Base-by-base conservation (phyloP, 2,329 filamentous ascomycete genomes). In the Paraphaeosphaeria sporulosa region DNA sequence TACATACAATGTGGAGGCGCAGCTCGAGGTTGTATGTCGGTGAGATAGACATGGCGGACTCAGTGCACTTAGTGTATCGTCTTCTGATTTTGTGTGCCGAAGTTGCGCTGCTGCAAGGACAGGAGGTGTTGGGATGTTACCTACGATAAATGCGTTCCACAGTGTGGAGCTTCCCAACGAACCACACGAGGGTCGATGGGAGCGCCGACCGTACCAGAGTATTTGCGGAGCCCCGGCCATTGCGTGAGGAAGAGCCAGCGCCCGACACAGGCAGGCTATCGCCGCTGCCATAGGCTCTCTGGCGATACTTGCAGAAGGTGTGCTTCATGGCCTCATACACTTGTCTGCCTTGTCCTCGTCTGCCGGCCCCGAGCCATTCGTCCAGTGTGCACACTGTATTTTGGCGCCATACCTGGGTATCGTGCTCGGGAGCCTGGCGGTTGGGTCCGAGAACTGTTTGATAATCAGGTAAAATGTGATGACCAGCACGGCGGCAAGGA, bases 211-310 rank as follows among this genome's bases (percentile, higher is more conserved):
- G 82, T 75, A 3, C 80, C 81, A 13, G 71, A 64, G 71, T 75
- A 79, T 12, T 77, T 72, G 25, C 79, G 72, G 15, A 67, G 55
- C 71, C 79, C 78, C 78, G 80, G 17, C 78, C 78, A 64, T 80
- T 79, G 38, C 76, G 69, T 7, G 69, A 76, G 47, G 71, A 74
- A 23, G 66, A 70, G 43, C 68, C 70, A 3, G 68, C 71, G 8
- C 79, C 79, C 23, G 74, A 73, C 8, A 80, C 76, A 30, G 79
- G 79, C 51, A 70, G 50, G 19, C 80, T 74, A 25, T 78, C 78
- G 60, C 80, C 79, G 47, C 66, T 69, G 7, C 78, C 78, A 78
- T 78, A 81, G 4, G 78, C 77, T 52, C 72, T 66, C 62, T 77
- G 66, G 52, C 68, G 68, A 60, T 81, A 81, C 55, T 74, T 76